Percentiles rank a stretch among this genome's conserved stretches.
Evolutionary conservation across 371 early-diverging fungal species (phyloP).

Genomic region (Mucor saturninus): DNA sequence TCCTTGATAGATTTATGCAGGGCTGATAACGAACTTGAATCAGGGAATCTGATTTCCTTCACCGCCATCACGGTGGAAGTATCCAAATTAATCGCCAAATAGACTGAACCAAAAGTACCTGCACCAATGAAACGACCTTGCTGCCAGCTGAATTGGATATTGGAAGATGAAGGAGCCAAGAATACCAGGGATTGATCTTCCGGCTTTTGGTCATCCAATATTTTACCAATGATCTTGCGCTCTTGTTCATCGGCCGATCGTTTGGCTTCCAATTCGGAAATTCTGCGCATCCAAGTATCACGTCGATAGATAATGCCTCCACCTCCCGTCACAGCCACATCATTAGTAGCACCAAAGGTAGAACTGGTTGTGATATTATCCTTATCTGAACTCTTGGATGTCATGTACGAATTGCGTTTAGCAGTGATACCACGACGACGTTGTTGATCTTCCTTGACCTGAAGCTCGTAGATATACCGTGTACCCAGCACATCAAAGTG

Average conservation of each 20-base stretch:
- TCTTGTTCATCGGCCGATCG: constrained; percentile 59
- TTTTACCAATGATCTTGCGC: constrained; percentile 72
- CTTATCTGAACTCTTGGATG: constrained; percentile 33
- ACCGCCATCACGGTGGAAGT: constrained; percentile 92
- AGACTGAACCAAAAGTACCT: constrained; percentile 88
- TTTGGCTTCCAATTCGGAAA: constrained; percentile 55
- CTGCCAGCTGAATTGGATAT: constrained; percentile 85
- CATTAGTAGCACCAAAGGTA: constrained; percentile 49
- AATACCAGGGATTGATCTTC: constrained; percentile 80
- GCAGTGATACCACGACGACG: constrained; percentile 42
- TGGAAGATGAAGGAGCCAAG: constrained; percentile 76
- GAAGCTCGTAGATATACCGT: constrained; percentile 57
- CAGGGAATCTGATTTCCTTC: constrained; percentile 91
- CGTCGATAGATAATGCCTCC: constrained; percentile 54
- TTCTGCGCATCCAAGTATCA: constrained; percentile 61
- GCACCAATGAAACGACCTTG: constrained; percentile 88
- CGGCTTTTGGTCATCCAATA: constrained; percentile 76
- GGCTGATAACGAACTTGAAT: constrained; percentile 68
- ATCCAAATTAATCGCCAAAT: constrained; percentile 83
- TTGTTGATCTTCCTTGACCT: constrained; percentile 51
- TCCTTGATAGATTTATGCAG: constrained; percentile 81
- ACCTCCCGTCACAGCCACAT: constrained; percentile 35
- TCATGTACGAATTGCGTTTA: constrained; percentile 45
- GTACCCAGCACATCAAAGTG: constrained; percentile 82
- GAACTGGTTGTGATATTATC: constrained; percentile 50